Evolutionary conservation across 306 rosid species (phyloP).

Genomic region (Luffa acutangula): DNA sequence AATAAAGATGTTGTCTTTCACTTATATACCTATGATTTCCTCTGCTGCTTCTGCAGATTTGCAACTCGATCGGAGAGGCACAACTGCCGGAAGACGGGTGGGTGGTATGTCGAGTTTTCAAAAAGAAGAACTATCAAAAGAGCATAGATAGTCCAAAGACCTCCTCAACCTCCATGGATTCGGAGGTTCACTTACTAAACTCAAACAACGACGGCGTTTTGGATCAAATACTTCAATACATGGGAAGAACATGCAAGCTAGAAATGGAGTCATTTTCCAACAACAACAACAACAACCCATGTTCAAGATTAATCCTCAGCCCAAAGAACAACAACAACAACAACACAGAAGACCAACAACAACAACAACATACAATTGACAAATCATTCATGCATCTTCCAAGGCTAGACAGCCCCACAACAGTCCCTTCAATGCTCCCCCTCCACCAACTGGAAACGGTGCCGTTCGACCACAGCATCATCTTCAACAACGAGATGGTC

Average conservation of each 20-base stretch:
- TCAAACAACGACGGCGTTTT: constrained; percentile 33
- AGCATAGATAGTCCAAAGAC: constrained; percentile 32
- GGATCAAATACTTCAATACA: constrained; percentile 43
- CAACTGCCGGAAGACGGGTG: constrained; percentile 32
- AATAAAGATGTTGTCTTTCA: background rate
- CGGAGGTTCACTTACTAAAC: constrained; percentile 6
- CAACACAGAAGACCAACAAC: background rate
- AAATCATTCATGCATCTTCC: constrained; percentile 41
- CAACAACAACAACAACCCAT: background rate
- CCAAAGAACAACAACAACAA: background rate
- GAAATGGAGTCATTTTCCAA: constrained; percentile 23
- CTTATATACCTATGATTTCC: background rate
- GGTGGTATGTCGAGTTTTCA: constrained; percentile 53
- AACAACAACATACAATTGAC: constrained; percentile 4
- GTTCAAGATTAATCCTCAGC: constrained; percentile 6
- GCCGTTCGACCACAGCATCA: constrained; percentile 11
- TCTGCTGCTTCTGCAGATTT: constrained; percentile 11
- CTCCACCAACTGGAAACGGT: constrained; percentile 4
- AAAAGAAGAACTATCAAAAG: constrained; percentile 49
- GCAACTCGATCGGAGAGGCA: constrained; percentile 27
- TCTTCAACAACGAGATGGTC: constrained; percentile 18
- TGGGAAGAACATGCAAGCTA: constrained; percentile 49
- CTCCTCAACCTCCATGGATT: constrained; percentile 18
- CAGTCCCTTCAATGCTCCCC: constrained; percentile 17
- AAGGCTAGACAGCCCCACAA: constrained; percentile 41